phyloP scores from a whole-genome alignment of 140 eudicot genomes.

The Oenanthe javanica region DNA sequence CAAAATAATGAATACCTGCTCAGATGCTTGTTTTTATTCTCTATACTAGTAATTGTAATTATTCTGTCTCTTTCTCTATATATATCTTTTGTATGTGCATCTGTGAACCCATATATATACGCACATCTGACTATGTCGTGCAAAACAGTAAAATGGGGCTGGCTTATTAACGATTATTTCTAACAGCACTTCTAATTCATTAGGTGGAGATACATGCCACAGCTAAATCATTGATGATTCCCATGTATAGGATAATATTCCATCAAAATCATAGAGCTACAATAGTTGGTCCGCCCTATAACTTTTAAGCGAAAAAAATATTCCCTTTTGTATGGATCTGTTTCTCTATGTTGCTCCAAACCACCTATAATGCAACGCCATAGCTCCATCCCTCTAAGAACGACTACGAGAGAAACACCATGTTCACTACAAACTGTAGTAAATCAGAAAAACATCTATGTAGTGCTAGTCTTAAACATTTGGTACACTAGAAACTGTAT shows the following conservation, averaged over 20 bases:
- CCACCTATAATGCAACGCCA: background rate
- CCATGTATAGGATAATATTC: too few relatives aligned
- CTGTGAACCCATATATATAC: background rate
- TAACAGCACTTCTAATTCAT: slow-evolving; percentile 3
- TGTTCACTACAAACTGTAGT: background rate
- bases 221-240: too few relatives aligned
- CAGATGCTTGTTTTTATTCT: too few relatives aligned
- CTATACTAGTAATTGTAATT: background rate
- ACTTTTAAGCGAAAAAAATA: background rate
- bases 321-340: background rate
- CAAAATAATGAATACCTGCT: background rate
- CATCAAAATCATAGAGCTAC: too few relatives aligned
- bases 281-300: background rate
- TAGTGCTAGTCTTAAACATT: background rate
- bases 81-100: background rate
- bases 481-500: background rate
- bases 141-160: background rate
- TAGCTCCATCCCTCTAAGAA: background rate
- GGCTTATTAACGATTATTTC: background rate
- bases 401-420: background rate
- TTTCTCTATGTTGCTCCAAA: too few relatives aligned
- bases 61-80: background rate
- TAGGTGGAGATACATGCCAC: too few relatives aligned
- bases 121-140: background rate
- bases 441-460: background rate